Evolutionary conservation across 345 rosid genomes (phyloP).

Genomic region (Eucalyptus sp.): DNA sequence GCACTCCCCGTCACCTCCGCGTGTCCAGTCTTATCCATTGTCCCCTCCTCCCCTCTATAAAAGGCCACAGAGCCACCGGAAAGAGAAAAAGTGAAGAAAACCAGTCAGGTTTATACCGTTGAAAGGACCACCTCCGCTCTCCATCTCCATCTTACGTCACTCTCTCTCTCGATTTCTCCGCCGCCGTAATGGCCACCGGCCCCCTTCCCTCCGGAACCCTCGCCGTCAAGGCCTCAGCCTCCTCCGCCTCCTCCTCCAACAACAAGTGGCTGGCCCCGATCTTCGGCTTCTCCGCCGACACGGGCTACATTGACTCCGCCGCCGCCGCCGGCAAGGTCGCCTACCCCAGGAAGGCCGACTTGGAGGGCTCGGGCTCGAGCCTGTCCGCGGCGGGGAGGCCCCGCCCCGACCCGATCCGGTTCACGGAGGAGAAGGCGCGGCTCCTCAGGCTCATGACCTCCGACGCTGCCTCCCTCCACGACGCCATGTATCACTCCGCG

Average conservation of each 20-base stretch:
- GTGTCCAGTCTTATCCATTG: constrained; percentile 16
- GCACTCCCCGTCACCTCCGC: neutral
- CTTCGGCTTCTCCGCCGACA: constrained; percentile 41
- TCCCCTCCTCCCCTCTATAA: neutral
- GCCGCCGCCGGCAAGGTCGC: neutral
- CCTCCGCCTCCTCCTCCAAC: neutral
- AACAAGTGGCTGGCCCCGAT: constrained; percentile 44
- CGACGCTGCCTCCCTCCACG: constrained; percentile 28
- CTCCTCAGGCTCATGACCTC: constrained; percentile 46
- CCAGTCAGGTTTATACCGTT: neutral
- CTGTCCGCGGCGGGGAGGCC: neutral
- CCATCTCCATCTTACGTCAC: neutral
- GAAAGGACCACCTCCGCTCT: neutral
- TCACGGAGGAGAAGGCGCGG: constrained; percentile 57
- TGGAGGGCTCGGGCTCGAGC: neutral
- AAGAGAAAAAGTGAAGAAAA: neutral
- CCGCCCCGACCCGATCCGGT: constrained; percentile 29
- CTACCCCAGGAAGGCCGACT: neutral
- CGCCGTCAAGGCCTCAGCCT: constrained; percentile 1
- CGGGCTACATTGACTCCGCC: constrained; percentile 33
- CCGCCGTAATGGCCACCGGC: constrained; percentile 18
- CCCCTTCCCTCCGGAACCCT: constrained; percentile 3
- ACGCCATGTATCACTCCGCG: constrained; percentile 69
- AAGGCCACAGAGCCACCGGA: neutral
- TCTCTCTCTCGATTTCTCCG: neutral